Conservation (phyloP, 1,139 yeast species). For the Suhomyces panamericanus region DNA sequence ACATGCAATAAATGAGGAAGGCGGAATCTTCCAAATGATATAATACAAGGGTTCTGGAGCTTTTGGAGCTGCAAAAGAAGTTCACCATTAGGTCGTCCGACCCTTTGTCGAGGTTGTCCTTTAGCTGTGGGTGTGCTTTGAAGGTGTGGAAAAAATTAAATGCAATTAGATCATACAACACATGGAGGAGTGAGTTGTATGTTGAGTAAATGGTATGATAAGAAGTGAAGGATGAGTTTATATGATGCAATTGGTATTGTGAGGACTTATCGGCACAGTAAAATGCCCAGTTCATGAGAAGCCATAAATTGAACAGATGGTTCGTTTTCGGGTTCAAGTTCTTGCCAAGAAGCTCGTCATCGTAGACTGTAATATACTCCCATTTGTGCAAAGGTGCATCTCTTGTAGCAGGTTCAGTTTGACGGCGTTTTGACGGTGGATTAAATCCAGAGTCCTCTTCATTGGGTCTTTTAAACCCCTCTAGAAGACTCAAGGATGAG, state of each 20-base stretch:
- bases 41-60: slow-evolving; percentile 9
- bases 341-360: slow-evolving; percentile 29
- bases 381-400: slow-evolving; percentile 8
- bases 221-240: slow-evolving; percentile 21
- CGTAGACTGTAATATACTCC: slow-evolving; percentile 28
- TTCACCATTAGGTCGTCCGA: slow-evolving; percentile 4
- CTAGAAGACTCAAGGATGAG: slow-evolving; percentile 19
- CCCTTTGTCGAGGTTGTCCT: background rate
- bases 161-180: slow-evolving; percentile 26
- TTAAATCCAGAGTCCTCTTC: background rate
- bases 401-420: background rate
- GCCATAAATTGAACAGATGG: slow-evolving; percentile 31
- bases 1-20: slow-evolving; percentile 16
- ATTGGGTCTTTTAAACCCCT: background rate
- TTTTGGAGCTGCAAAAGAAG: slow-evolving; percentile 12
- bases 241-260: slow-evolving; percentile 18
- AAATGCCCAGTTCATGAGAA: slow-evolving; percentile 36
- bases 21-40: slow-evolving; percentile 14
- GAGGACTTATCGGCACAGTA: slow-evolving; percentile 33
- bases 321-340: slow-evolving; percentile 25
- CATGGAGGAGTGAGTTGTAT: slow-evolving; percentile 20
- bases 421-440: background rate
- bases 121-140: slow-evolving; percentile 6
- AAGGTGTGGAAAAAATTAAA: slow-evolving; percentile 20
- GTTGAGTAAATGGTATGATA: slow-evolving; percentile 28